A percentile compares a stretch with the other conserved stretches of the same genome.
phyloP scores from a whole-genome alignment of 2,329 filamentous ascomycete genomes.

The Cytospora mali region DNA sequence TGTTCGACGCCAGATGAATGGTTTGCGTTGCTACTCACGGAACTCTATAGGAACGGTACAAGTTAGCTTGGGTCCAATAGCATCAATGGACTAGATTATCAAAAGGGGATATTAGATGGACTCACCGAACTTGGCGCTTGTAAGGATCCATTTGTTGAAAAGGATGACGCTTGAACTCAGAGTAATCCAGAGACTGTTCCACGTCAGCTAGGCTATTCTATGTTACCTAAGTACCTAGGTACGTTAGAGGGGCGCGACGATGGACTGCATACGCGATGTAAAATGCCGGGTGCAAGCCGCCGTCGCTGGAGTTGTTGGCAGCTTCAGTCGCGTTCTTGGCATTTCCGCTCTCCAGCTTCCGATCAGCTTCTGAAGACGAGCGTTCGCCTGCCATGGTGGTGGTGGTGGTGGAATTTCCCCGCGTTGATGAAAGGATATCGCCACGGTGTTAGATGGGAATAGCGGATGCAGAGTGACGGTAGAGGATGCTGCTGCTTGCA shows the following conservation, averaged over 20 bases:
- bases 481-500: not conserved
- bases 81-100: not conserved
- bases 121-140: slow-evolving; percentile 77
- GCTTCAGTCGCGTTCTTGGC: slow-evolving; percentile 20
- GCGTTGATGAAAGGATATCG: not conserved
- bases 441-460: not conserved
- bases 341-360: slow-evolving; percentile 27
- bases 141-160: slow-evolving; percentile 96
- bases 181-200: slow-evolving; percentile 76
- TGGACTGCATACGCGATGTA: slow-evolving; percentile 65
- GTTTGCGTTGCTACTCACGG: slow-evolving; percentile 14
- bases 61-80: slow-evolving; percentile 1
- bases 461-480: not conserved
- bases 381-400: slow-evolving; percentile 26
- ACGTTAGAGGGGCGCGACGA: not conserved
- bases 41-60: slow-evolving; percentile 11
- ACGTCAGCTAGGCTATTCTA: not conserved
- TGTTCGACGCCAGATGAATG: not conserved
- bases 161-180: slow-evolving; percentile 88
- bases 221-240: too few relatives aligned
- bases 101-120: slow-evolving; percentile 26
- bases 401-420: too few relatives aligned
- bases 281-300: slow-evolving; percentile 67
- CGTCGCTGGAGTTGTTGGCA: slow-evolving; percentile 14
- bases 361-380: slow-evolving; percentile 26